These are phyloP conservation scores for Cyberlindnera sargentensis DNA, from an alignment of 805 yeast species.

Conservation along the genomic window DNA sequence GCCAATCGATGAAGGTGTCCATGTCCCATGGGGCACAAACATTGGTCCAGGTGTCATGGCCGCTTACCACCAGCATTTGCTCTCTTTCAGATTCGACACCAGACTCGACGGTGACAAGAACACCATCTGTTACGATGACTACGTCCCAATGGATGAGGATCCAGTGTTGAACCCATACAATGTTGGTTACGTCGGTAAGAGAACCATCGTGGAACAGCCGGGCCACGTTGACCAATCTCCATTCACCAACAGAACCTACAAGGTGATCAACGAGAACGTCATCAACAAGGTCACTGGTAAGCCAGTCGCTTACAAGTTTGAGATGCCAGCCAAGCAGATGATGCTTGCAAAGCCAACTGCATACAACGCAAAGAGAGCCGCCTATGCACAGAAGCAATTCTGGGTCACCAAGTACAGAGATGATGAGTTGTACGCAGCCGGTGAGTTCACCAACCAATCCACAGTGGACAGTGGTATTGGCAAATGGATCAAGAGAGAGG, in stretches of 20 bases:
- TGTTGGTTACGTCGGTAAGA: constrained; percentile 59
- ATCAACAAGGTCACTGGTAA: constrained; percentile 62
- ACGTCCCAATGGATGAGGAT: constrained; percentile 50
- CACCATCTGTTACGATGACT: constrained; percentile 67
- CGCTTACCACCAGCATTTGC: constrained; percentile 76
- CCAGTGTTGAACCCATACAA: constrained; percentile 54
- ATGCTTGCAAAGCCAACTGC: constrained; percentile 58
- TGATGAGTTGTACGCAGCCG: constrained; percentile 69
- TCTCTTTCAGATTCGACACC: constrained; percentile 75
- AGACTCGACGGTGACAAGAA: constrained; percentile 77
- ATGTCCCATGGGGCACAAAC: constrained; percentile 62
- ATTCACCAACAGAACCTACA: constrained; percentile 65
- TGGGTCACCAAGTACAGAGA: constrained; percentile 80
- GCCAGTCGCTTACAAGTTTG: constrained; percentile 73
- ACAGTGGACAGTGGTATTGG: constrained; percentile 62
- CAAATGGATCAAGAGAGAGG: constrained; percentile 62
- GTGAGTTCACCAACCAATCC: constrained; percentile 83
- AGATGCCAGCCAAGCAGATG: constrained; percentile 72
- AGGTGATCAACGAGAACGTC: constrained; percentile 65
- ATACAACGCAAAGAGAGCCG: constrained; percentile 63
- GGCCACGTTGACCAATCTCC: constrained; percentile 71
- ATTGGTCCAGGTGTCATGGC: constrained; percentile 81
- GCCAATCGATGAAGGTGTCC: constrained; percentile 66
- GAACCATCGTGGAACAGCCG: constrained; percentile 61
- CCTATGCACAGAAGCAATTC: constrained; percentile 67